Conservation (phyloP, 1,284 basidiomycete species). For the Vanrija humicola region DNA sequence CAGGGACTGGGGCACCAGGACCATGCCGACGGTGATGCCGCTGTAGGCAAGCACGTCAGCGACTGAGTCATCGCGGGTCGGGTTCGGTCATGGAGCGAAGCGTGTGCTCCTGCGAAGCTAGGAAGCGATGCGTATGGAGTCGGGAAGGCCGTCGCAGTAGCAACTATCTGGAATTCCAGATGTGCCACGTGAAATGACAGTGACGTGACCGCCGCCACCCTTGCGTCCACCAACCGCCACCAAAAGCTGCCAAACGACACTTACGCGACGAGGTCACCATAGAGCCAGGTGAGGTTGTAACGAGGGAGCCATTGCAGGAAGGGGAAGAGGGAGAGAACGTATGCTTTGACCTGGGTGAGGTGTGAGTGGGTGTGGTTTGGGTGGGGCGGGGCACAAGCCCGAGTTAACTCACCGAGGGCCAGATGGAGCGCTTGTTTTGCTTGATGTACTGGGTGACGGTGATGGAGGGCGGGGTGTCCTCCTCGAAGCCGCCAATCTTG, state of each 20-base stretch:
- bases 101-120: no score
- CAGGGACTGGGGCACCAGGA: conserved; percentile 74
- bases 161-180: neutral
- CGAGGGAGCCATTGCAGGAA: conserved; percentile 75
- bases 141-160: conserved; percentile 30
- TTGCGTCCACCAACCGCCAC: no score
- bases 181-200: no score
- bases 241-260: conserved; percentile 11
- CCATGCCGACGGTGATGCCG: conserved; percentile 82
- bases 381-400: neutral
- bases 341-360: conserved; percentile 55
- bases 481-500: conserved; percentile 35
- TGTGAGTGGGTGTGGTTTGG: neutral
- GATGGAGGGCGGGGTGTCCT: conserved; percentile 37
- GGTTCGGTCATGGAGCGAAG: no score
- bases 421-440: conserved; percentile 21
- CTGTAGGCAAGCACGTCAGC: conserved; percentile 20
- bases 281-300: conserved; percentile 58
- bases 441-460: conserved; percentile 27
- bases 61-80: neutral
- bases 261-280: conserved; percentile 72
- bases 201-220: no score
- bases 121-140: neutral
- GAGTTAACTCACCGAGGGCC: conserved; percentile 22
- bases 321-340: conserved; percentile 70